These are phyloP conservation scores for Paramyrothecium roridum DNA, from an alignment of 2,329 filamentous ascomycete genomes.

Conservation along the genomic window DNA sequence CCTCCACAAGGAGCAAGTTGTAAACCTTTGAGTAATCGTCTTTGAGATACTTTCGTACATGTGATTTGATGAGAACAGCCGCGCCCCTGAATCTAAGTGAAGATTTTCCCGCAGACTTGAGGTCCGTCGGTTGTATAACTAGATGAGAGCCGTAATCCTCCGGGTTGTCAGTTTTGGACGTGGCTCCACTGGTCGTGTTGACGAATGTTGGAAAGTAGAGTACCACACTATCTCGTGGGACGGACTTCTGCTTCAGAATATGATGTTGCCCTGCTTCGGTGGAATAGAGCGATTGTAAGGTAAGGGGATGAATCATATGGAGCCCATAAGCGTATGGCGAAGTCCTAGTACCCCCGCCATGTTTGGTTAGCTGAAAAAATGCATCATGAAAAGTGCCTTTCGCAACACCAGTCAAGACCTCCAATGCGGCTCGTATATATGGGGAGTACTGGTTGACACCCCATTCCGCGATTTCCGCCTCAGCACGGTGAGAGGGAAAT, in stretches of 20 bases:
- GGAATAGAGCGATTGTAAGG: neutral
- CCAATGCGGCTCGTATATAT: slow-evolving; percentile 17
- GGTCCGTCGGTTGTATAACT: too few relatives aligned
- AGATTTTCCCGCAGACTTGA: too few relatives aligned
- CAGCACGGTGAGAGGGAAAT: slow-evolving; percentile 8
- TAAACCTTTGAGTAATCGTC: too few relatives aligned
- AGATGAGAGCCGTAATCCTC: too few relatives aligned
- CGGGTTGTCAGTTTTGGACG: too few relatives aligned
- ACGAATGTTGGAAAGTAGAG: too few relatives aligned
- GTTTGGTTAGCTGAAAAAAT: slow-evolving; percentile 10
- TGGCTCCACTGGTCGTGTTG: too few relatives aligned
- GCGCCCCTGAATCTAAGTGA: too few relatives aligned
- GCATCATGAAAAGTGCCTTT: slow-evolving; percentile 2
- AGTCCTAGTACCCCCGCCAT: too few relatives aligned
- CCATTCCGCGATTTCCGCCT: slow-evolving; percentile 11
- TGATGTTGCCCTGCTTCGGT: neutral
- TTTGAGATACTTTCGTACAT: too few relatives aligned
- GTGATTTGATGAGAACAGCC: too few relatives aligned
- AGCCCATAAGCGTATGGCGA: neutral
- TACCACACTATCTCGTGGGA: neutral
- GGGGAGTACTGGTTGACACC: slow-evolving; percentile 21
- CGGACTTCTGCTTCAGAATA: slow-evolving; percentile 6
- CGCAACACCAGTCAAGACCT: slow-evolving; percentile 18
- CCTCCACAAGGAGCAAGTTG: too few relatives aligned
- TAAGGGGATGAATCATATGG: neutral